Base-by-base conservation (phyloP, 2,329 filamentous ascomycete species). In the Verticillium tricorpus region DNA sequence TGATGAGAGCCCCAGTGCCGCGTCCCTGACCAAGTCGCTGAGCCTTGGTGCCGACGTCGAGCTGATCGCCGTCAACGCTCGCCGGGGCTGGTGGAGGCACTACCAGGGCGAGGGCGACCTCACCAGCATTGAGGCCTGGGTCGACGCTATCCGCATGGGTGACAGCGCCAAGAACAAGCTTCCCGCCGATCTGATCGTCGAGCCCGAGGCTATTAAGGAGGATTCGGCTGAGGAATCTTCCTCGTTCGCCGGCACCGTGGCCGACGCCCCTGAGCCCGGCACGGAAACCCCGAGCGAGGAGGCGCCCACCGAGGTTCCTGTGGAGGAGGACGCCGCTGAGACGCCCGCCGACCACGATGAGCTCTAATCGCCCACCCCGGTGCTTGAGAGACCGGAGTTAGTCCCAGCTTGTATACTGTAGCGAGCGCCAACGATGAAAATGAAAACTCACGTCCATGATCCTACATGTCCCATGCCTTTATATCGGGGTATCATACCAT, bases 131-230 rank as follows among this genome's bases (percentile, higher is more conserved):
- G 92, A 97, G 77, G 79, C 80, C 64, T 99, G 94, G 92, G 86
- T 99, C 63, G 95, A 99, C 70, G 83, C 86, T n/a, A 92, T 98
- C 65, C 88, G 92, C 40, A 84, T 99, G 81, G 92, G 93, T 59
- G 94, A 98, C 72, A 90, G 92, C 2, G 78, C 84, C 63, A 97
- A 94, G 82, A 83, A 87, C 69, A 91, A 88, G 77, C 74, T 95
- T 52, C 90, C 91, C 0, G 82, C 85, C 62, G 84, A 81, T 2
- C 69, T 91, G 54, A 71, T 89, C 35, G 77, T 78, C 17, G 73
- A 76, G 60, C 73, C 72, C 22, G 73, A 76, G 19, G 69, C 72
- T 12, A 62, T 62, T n/a, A 69, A 73, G 39, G 56, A 39, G 39
- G 57, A 32, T 56, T 19, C n/a, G 8, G 45, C 12, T 9, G 57